Evolutionary conservation across 83 land plant species (phyloP), one percentile per base, ranked within the genome.

Genomic region (Picea abies): DNA sequence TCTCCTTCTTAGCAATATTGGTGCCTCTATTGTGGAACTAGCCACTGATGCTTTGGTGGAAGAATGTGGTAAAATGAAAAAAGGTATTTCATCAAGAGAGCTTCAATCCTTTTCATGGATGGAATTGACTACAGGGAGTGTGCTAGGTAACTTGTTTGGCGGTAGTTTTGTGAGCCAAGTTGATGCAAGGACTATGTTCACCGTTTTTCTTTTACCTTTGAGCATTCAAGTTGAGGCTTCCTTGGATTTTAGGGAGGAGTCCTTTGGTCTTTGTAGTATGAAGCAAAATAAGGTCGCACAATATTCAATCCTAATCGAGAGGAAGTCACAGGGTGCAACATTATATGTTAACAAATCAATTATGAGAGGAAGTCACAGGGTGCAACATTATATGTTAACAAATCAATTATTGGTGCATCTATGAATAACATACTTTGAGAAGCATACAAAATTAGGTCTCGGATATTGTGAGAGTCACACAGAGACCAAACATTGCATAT

Each of bases 101-200:
- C 86, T 96, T 16, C 99, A 96, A 69, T 93, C 99, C 17, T 96
- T 94, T 82, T 91, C 99, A 16, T 93, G 94, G 85, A 88, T 92
- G 82, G 92, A 93, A 75, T 58, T 86, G 49, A 94, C 99, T 22
- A n/a, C n/a, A n/a, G n/a, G n/a, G n/a, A n/a, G n/a, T n/a, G n/a
- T n/a, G n/a, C n/a, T n/a, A n/a, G n/a, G 97, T 19, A 94, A 93
- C 85, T 86, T 94, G 70, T 35, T 87, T 1, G 97, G 96, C 11
- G 93, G 96, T 3, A 86, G 88, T 60, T 81, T 89, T 62, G 70
- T 96, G 62, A 83, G 78, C 25, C 76, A n/a, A n/a, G n/a, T n/a
- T n/a, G n/a, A n/a, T n/a, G n/a, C n/a, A n/a, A n/a, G n/a, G n/a
- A n/a, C n/a, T 52, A 93, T 96, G 90, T 90, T 94, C 60, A n/a